Evolutionary conservation across 2,329 filamentous ascomycete genomes (phyloP).

Genomic region (Hymenotorrendiella dingleyae): DNA sequence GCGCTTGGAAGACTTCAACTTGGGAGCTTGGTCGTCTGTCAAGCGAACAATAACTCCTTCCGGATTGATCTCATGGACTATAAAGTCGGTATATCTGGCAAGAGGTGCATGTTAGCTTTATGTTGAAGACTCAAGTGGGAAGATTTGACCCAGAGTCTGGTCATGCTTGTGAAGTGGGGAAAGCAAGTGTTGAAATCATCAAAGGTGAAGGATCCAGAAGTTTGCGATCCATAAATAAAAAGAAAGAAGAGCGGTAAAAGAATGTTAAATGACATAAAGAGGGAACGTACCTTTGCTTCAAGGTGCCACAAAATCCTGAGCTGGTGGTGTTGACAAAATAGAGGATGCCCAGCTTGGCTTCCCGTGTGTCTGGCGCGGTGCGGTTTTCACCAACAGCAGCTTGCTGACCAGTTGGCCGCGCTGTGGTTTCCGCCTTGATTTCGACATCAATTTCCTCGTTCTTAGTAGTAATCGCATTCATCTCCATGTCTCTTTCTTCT

Average conservation of each 20-base stretch:
- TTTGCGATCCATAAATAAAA: no score
- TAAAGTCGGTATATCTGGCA: conserved; percentile 63
- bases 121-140: no score
- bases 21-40: conserved; percentile 31
- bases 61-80: conserved; percentile 65
- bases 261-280: not conserved
- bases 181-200: not conserved
- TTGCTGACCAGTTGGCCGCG: no score
- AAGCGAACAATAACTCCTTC: conserved; percentile 60
- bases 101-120: conserved; percentile 4
- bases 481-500: conserved; percentile 6
- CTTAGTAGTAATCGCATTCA: no score
- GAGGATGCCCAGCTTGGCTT: conserved; percentile 50
- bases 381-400: conserved; percentile 3
- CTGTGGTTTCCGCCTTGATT: no score
- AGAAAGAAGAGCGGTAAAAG: not conserved
- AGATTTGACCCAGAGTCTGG: no score
- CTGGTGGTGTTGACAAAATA: conserved; percentile 54
- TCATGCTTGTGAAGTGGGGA: no score
- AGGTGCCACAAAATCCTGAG: conserved; percentile 53
- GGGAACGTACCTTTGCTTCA: conserved; percentile 56
- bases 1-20: not conserved
- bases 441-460: no score
- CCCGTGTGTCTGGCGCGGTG: conserved; percentile 11
- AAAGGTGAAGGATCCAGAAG: not conserved